Evolutionary conservation across 169 alveolate genomes (phyloP).

Genomic region (Cryptosporidium xiaoi): DNA sequence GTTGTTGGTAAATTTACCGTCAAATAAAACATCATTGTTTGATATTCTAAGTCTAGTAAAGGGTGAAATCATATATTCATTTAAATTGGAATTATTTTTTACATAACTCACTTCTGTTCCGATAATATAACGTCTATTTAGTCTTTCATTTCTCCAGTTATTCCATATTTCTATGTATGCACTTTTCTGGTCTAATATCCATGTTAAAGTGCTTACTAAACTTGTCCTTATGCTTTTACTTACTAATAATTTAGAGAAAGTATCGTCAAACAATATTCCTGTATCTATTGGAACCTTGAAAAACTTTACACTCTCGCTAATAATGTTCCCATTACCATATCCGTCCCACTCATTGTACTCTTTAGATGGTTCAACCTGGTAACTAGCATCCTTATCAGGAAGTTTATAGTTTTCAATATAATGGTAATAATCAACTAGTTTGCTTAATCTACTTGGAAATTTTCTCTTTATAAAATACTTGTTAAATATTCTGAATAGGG

Average conservation of each 20-base stretch:
- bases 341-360: no score
- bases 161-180: conserved; percentile 9
- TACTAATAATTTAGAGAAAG: neutral
- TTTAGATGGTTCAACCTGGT: no score
- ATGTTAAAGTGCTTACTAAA: conserved; percentile 18
- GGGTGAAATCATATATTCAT: conserved; percentile 9
- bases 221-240: conserved; percentile 15
- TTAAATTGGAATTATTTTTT: neutral
- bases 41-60: conserved; percentile 9
- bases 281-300: conserved; percentile 5
- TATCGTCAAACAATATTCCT: conserved; percentile 46
- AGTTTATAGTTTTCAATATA: no score
- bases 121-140: conserved; percentile 20
- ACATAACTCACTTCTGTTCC: no score
- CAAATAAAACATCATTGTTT: neutral
- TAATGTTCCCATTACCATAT: no score
- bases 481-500: no score
- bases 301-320: neutral
- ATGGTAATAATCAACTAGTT: no score
- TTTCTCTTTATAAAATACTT: no score
- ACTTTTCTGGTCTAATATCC: conserved; percentile 37
- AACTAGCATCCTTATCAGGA: no score
- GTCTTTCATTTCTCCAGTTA: conserved; percentile 31
- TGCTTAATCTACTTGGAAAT: no score
- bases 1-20: neutral